A percentile compares a stretch with the other conserved stretches of the same genome.
phyloP scores from a whole-genome alignment of 1,284 basidiomycete genomes.

The Malassezia globosa region DNA sequence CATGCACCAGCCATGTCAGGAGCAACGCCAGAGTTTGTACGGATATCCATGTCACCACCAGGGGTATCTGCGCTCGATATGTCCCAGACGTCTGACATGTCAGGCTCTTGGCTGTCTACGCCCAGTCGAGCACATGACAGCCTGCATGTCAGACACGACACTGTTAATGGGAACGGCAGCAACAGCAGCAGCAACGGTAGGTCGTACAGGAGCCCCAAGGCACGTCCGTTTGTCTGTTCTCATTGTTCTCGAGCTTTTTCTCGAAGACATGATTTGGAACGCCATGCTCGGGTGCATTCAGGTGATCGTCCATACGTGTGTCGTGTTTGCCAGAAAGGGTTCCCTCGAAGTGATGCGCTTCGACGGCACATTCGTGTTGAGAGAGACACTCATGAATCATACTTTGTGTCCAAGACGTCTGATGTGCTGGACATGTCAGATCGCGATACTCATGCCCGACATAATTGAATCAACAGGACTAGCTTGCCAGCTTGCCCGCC shows the following conservation, averaged over 20 bases:
- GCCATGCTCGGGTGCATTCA: conserved; percentile 41
- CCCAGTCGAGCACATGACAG: neutral
- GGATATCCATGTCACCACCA: too few species aligned
- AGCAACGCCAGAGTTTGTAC: too few species aligned
- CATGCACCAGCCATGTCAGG: too few species aligned
- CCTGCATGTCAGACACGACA: neutral
- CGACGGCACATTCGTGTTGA: conserved; percentile 35
- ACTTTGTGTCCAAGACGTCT: conserved; percentile 3
- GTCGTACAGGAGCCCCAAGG: conserved; percentile 12
- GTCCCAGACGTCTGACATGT: neutral
- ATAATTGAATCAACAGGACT: too few species aligned
- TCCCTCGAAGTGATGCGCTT: conserved; percentile 42
- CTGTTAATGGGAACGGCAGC: too few species aligned
- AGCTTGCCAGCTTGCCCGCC: too few species aligned
- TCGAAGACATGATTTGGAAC: conserved; percentile 43
- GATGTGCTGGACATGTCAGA: conserved; percentile 5
- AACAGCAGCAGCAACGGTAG: neutral
- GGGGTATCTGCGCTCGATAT: too few species aligned
- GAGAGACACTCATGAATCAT: conserved; percentile 1
- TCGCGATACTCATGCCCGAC: too few species aligned
- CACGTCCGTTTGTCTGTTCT: conserved; percentile 34
- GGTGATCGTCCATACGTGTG: conserved; percentile 46
- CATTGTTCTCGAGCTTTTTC: conserved; percentile 41
- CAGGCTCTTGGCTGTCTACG: neutral
- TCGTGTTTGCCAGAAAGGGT: conserved; percentile 41